A percentile compares a stretch with the other conserved stretches of the same genome.
Conservation (phyloP, 2,329 filamentous ascomycete species). For the Diaporthe citrichinensis region DNA sequence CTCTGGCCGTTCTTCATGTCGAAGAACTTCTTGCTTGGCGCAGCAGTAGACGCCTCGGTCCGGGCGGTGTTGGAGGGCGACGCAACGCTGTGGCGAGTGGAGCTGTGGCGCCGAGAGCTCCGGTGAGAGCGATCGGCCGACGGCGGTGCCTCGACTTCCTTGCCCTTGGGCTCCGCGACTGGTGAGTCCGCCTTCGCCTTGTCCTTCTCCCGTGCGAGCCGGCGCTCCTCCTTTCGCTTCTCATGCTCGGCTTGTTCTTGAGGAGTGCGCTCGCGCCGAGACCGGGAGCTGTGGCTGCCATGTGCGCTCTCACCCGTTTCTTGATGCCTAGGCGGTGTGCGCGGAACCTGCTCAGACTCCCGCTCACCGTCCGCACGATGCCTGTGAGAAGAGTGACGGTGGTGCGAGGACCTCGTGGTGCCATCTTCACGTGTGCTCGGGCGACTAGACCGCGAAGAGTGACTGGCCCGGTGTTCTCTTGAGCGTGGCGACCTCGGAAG, state of each 20-base stretch:
- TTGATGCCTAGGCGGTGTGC: conserved; percentile 59
- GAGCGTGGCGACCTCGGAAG: conserved; percentile 46
- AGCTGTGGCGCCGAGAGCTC: conserved; percentile 58
- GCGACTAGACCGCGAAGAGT: conserved; percentile 40
- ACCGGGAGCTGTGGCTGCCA: conserved; percentile 47
- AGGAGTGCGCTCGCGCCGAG: conserved; percentile 56
- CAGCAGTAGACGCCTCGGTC: conserved; percentile 46
- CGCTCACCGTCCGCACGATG: conserved; percentile 56
- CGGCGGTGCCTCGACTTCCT: conserved; percentile 48
- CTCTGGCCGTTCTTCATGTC: conserved; percentile 57
- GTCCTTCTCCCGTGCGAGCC: conserved; percentile 51
- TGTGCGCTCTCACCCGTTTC: conserved; percentile 57
- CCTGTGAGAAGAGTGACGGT: conserved; percentile 51
- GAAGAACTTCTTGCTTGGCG: conserved; percentile 58
- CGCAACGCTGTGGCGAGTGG: conserved; percentile 51
- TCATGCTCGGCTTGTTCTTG: conserved; percentile 67
- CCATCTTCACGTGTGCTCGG: conserved; percentile 50
- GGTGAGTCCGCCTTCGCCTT: conserved; percentile 44
- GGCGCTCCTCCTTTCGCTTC: conserved; percentile 63
- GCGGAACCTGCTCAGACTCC: conserved; percentile 53
- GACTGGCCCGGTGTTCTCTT: conserved; percentile 52
- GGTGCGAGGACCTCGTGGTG: conserved; percentile 48
- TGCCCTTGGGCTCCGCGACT: conserved; percentile 51
- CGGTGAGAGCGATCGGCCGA: conserved; percentile 51
- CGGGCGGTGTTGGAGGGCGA: conserved; percentile 45